These are phyloP conservation scores for Phytophthora sojae DNA, from an alignment of 352 stramenopile species.

Conservation along the genomic window DNA sequence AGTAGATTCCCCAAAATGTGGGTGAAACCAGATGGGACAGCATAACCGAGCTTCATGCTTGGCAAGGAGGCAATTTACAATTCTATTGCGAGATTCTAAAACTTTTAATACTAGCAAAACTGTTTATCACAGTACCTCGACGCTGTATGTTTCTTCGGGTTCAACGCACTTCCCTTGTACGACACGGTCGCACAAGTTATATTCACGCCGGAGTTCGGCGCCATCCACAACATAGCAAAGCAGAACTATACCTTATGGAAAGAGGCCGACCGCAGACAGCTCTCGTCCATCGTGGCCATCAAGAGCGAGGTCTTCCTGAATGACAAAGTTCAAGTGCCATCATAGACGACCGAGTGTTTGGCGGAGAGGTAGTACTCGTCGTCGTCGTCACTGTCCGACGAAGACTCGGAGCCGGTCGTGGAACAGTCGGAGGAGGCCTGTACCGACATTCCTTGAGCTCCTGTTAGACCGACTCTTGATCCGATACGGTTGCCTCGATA, in stretches of 20 bases:
- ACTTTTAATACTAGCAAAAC: no score
- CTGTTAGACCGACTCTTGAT: constrained; percentile 30
- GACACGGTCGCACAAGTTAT: constrained; percentile 82
- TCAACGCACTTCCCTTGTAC: constrained; percentile 86
- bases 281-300: constrained; percentile 86
- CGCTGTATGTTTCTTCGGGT: constrained; percentile 72
- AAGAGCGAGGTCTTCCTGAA: constrained; percentile 83
- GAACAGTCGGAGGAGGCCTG: no score
- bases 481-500: no score
- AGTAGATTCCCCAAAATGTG: no score
- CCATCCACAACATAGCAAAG: constrained; percentile 82
- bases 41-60: no score
- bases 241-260: constrained; percentile 90
- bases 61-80: no score
- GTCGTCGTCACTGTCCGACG: no score
- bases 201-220: constrained; percentile 72
- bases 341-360: constrained; percentile 36
- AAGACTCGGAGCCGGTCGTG: no score
- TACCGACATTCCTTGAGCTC: constrained; percentile 6
- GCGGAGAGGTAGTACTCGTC: constrained; percentile 8
- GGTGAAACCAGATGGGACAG: no score
- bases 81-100: no score
- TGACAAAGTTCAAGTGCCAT: constrained; percentile 65
- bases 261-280: constrained; percentile 77
- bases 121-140: no score